A percentile compares a stretch with the other conserved stretches of the same genome.
phyloP scores from a whole-genome alignment of 1,284 basidiomycete genomes.

The Cryptococcus sp. region DNA sequence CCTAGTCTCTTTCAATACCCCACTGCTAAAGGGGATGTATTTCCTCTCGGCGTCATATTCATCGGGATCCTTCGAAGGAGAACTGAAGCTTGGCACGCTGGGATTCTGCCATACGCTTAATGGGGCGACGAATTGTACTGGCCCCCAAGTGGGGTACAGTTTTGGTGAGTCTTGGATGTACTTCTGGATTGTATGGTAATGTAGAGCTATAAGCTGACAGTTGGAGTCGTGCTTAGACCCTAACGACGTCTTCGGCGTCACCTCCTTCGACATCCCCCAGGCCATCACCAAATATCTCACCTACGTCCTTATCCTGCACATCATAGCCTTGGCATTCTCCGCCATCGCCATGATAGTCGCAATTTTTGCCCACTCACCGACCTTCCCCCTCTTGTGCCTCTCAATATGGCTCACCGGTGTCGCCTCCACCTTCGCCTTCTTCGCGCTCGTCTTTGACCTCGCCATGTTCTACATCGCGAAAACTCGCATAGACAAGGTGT shows the following conservation, averaged over 20 bases:
- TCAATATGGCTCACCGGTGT: constrained; percentile 74
- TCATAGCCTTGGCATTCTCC: constrained; percentile 70
- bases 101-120: constrained; percentile 67
- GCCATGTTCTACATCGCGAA: constrained; percentile 80
- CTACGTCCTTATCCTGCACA: constrained; percentile 80
- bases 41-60: constrained; percentile 72
- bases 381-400: constrained; percentile 78
- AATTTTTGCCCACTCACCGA: constrained; percentile 75
- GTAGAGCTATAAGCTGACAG: too few species aligned
- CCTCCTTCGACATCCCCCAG: constrained; percentile 63
- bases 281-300: constrained; percentile 77
- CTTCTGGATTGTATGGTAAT: background rate
- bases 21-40: constrained; percentile 74
- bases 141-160: constrained; percentile 73
- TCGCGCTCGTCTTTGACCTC: constrained; percentile 82
- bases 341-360: constrained; percentile 71
- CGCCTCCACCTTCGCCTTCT: constrained; percentile 65
- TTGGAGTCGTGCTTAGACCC: constrained; percentile 58
- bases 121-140: constrained; percentile 64
- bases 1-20: constrained; percentile 79
- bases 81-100: constrained; percentile 74
- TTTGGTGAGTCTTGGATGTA: constrained; percentile 59
- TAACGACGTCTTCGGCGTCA: constrained; percentile 69
- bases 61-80: constrained; percentile 56
- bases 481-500: constrained; percentile 65